A percentile compares a stretch with the other conserved stretches of the same genome.
Evolutionary conservation across 2,329 filamentous ascomycete species (phyloP).

Genomic region (Cladophialophora carrionii): DNA sequence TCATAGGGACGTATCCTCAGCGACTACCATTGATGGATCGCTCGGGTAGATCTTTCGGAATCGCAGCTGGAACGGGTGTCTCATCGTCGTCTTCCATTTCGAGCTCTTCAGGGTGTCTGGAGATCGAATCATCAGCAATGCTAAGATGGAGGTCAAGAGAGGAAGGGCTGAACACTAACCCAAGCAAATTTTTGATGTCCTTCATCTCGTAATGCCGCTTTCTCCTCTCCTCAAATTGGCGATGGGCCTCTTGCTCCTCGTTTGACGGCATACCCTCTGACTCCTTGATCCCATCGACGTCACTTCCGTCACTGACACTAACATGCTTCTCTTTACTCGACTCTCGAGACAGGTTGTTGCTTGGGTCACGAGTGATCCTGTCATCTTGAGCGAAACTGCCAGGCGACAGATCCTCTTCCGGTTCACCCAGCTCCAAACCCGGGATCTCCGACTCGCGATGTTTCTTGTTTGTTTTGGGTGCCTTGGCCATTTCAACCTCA

Average conservation of each 20-base stretch:
- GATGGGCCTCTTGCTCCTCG: slow-evolving; percentile 88
- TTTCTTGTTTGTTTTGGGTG: slow-evolving; percentile 46
- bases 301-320: slow-evolving; percentile 69
- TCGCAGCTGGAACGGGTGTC: slow-evolving; percentile 48
- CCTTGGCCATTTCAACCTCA: slow-evolving; percentile 62
- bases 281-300: slow-evolving; percentile 46
- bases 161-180: slow-evolving; percentile 54
- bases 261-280: slow-evolving; percentile 61
- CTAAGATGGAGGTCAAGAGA: slow-evolving; percentile 4
- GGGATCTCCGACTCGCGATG: slow-evolving; percentile 78
- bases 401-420: slow-evolving; percentile 71
- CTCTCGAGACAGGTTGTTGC: slow-evolving; percentile 47
- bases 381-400: slow-evolving; percentile 44
- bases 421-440: slow-evolving; percentile 86
- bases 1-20: slow-evolving; percentile 12
- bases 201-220: slow-evolving; percentile 99
- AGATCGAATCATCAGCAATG: slow-evolving; percentile 2
- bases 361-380: slow-evolving; percentile 47
- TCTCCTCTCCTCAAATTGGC: slow-evolving; percentile 83
- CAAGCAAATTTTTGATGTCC: slow-evolving; percentile 84
- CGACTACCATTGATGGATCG: slow-evolving; percentile 40
- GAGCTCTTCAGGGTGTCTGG: slow-evolving; percentile 65
- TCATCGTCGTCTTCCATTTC: slow-evolving; percentile 65
- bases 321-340: slow-evolving; percentile 70
- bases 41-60: slow-evolving; percentile 48